Evolutionary conservation across 768 basidiomycete genomes (phyloP).

Genomic region (Lactarius sp.): DNA sequence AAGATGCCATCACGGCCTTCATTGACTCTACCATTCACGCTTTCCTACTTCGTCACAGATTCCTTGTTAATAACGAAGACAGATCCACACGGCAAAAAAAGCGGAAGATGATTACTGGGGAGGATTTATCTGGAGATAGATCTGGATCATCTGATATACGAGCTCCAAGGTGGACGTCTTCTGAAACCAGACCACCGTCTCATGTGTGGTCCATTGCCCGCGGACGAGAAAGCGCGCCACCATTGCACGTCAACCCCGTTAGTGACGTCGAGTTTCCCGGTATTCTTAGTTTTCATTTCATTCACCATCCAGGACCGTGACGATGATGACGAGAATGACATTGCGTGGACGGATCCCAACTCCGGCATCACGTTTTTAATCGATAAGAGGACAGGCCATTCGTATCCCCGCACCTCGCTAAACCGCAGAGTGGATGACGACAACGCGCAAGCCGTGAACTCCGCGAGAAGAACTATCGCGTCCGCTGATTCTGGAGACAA

Average conservation of each 20-base stretch:
- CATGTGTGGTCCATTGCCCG: neutral
- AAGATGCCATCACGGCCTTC: conserved; percentile 48
- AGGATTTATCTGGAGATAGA: neutral
- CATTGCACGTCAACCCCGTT: conserved; percentile 5
- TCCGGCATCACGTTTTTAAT: conserved; percentile 57
- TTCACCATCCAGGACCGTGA: neutral
- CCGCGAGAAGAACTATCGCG: conserved; percentile 26
- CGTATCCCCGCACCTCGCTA: conserved; percentile 37
- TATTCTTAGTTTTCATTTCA: neutral
- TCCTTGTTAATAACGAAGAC: conserved; percentile 33
- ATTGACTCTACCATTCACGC: conserved; percentile 53
- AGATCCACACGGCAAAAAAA: conserved; percentile 47
- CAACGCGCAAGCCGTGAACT: conserved; percentile 23
- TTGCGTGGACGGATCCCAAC: conserved; percentile 59
- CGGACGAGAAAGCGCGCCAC: neutral
- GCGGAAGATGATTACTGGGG: conserved; percentile 35
- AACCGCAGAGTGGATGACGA: conserved; percentile 10
- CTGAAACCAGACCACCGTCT: neutral
- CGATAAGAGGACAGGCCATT: conserved; percentile 67
- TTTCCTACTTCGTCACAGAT: conserved; percentile 64
- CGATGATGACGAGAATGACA: conserved; percentile 30
- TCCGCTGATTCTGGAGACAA: neutral
- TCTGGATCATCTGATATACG: neutral
- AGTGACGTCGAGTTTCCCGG: neutral
- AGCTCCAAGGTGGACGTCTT: neutral